phyloP scores from a whole-genome alignment of 331 rosid species.

The Quercus lobata region DNA sequence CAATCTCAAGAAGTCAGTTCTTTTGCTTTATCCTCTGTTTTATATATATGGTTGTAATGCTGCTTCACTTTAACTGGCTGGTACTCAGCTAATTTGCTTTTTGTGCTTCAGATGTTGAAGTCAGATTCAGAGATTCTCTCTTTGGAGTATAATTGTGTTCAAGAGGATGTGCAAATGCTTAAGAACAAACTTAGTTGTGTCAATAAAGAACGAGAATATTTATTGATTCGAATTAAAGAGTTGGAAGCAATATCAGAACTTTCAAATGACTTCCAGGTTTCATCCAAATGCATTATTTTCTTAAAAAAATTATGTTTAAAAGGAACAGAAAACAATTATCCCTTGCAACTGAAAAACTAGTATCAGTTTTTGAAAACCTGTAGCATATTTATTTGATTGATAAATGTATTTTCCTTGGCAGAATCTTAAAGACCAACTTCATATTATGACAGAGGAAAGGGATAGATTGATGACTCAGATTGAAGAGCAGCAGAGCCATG shows the following conservation, averaged over 20 bases:
- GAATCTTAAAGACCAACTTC: constrained; percentile 47
- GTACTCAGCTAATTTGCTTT: background rate
- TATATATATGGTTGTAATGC: background rate
- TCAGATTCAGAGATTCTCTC: constrained; percentile 12
- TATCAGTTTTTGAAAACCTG: background rate
- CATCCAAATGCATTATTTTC: constrained; percentile 10
- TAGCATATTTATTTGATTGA: constrained; percentile 16
- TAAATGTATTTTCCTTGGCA: constrained; percentile 23
- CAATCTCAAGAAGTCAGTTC: constrained; percentile 46
- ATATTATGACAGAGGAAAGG: constrained; percentile 44
- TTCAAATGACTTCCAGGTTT: constrained; percentile 41
- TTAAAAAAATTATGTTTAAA: background rate
- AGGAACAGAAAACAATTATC: constrained; percentile 1
- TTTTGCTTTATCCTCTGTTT: constrained; percentile 1
- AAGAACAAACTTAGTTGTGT: constrained; percentile 16
- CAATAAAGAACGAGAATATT: constrained; percentile 24
- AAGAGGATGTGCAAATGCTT: constrained; percentile 21
- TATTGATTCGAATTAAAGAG: constrained; percentile 24
- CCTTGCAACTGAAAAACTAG: background rate
- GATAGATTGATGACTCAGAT: constrained; percentile 42
- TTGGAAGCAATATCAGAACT: constrained; percentile 19
- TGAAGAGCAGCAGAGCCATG: constrained; percentile 48
- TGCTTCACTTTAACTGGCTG: constrained; percentile 4
- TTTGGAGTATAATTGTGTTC: constrained; percentile 4
- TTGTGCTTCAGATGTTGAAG: constrained; percentile 22